A percentile compares a stretch with the other conserved stretches of the same genome.
These are phyloP conservation scores for Penicillium dipodomyicola DNA, from an alignment of 495 filamentous ascomycete species.

Conservation along the genomic window DNA sequence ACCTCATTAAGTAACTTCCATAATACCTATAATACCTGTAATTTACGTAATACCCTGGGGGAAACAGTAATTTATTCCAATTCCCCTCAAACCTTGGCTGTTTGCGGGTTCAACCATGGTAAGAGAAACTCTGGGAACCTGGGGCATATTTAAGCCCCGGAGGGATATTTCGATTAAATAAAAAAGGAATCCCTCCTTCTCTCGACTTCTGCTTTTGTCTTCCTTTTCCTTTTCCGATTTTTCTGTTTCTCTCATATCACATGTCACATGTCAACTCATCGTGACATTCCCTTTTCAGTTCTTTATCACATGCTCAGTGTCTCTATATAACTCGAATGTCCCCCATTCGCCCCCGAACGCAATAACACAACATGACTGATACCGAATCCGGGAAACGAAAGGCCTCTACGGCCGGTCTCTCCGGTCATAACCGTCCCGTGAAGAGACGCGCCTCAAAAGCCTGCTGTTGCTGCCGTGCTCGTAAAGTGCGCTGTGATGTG, in stretches of 20 bases:
- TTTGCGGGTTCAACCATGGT: background rate
- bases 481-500: conserved; percentile 94
- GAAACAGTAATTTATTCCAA: conserved; percentile 4
- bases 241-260: background rate
- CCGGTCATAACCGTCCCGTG: conserved; percentile 52
- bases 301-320: conserved; percentile 1
- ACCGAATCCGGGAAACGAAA: conserved; percentile 44
- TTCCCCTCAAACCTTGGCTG: conserved; percentile 2
- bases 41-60: background rate
- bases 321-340: conserved; percentile 19
- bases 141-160: conserved; percentile 21
- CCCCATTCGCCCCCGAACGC: conserved; percentile 2
- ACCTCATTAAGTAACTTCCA: background rate
- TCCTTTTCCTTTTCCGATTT: conserved; percentile 4
- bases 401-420: conserved; percentile 41
- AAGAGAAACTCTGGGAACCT: background rate
- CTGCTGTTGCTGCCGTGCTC: conserved; percentile 79
- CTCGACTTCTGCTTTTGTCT: conserved; percentile 8
- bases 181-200: conserved; percentile 34
- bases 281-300: conserved; percentile 2
- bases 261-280: conserved; percentile 3
- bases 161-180: conserved; percentile 5
- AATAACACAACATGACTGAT: conserved; percentile 34
- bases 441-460: conserved; percentile 86
- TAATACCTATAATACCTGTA: background rate